Conservation (phyloP, 192 early-diverging fungal species). For the Linnemannia elongata region DNA sequence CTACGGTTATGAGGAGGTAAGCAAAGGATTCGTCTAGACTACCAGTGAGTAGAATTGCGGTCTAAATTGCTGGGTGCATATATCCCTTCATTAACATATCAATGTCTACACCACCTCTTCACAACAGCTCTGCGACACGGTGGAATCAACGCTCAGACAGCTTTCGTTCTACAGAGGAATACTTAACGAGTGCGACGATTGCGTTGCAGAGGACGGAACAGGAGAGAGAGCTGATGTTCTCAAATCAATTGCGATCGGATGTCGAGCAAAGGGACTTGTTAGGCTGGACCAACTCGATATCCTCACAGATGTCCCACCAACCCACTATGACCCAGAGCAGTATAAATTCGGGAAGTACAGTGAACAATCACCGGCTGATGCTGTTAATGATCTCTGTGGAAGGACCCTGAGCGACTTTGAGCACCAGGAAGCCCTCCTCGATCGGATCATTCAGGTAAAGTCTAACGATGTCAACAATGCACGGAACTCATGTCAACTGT, state of each 20-base stretch:
- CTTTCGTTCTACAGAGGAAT: slow-evolving; percentile 46
- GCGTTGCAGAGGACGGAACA: slow-evolving; percentile 25
- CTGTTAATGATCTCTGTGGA: slow-evolving; percentile 42
- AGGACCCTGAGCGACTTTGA: slow-evolving; percentile 40
- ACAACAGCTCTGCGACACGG: slow-evolving; percentile 21
- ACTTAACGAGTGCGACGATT: slow-evolving; percentile 45
- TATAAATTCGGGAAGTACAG: slow-evolving; percentile 9
- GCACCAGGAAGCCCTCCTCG: slow-evolving; percentile 37
- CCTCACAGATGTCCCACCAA: slow-evolving; percentile 3
- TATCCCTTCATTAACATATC: background rate
- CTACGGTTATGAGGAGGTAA: slow-evolving; percentile 17
- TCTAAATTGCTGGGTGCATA: background rate
- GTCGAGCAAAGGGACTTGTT: slow-evolving; percentile 21
- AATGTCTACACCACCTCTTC: background rate
- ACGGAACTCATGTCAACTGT: background rate
- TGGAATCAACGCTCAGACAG: slow-evolving; percentile 34
- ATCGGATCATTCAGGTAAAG: slow-evolving; percentile 43
- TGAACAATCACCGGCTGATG: slow-evolving; percentile 9
- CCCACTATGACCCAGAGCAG: background rate
- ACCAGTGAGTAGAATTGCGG: background rate
- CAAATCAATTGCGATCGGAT: slow-evolving; percentile 29
- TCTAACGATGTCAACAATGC: background rate
- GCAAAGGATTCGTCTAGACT: background rate
- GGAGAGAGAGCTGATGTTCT: slow-evolving; percentile 7
- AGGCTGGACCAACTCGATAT: slow-evolving; percentile 33